phyloP scores from a whole-genome alignment of 2,329 filamentous ascomycete species.

The Aureobasidium sp. region DNA sequence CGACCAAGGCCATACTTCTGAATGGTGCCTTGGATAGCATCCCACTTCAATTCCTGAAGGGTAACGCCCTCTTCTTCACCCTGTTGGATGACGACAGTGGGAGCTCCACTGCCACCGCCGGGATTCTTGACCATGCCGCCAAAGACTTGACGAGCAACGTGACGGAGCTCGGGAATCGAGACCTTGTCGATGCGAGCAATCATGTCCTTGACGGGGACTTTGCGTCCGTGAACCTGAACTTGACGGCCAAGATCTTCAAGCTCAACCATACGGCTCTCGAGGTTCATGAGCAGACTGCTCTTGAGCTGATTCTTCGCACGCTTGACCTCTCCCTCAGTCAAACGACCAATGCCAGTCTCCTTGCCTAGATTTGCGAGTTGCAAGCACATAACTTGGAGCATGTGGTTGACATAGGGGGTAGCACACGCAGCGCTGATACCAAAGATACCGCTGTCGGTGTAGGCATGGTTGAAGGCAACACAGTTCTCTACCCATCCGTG shows the following conservation, averaged over 20 bases:
- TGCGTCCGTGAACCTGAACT: conserved; percentile 91
- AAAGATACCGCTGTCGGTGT: conserved; percentile 92
- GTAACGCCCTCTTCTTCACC: conserved; percentile 66
- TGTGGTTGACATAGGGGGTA: conserved; percentile 67
- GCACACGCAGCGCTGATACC: conserved; percentile 84
- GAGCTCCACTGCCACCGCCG: conserved; percentile 74
- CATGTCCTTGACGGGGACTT: conserved; percentile 91
- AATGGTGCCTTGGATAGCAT: conserved; percentile 82
- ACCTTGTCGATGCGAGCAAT: conserved; percentile 76
- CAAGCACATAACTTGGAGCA: conserved; percentile 93
- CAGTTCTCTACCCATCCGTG: conserved; percentile 96
- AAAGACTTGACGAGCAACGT: conserved; percentile 73
- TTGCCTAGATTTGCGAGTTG: conserved; percentile 74
- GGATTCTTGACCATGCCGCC: conserved; percentile 67
- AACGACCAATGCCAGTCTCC: conserved; percentile 63
- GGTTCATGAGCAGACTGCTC: conserved; percentile 87
- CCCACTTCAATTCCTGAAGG: conserved; percentile 68
- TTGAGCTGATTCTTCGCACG: conserved; percentile 96
- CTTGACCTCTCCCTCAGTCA: conserved; percentile 71
- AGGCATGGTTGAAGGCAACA: conserved; percentile 93
- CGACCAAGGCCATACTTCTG: conserved; percentile 74
- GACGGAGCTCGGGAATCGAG: conserved; percentile 69
- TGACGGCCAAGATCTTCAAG: conserved; percentile 91
- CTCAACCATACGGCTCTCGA: conserved; percentile 95
- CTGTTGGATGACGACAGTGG: conserved; percentile 92